Base-by-base conservation (phyloP, 2,329 filamentous ascomycete species). In the Cytospora piceicola region DNA sequence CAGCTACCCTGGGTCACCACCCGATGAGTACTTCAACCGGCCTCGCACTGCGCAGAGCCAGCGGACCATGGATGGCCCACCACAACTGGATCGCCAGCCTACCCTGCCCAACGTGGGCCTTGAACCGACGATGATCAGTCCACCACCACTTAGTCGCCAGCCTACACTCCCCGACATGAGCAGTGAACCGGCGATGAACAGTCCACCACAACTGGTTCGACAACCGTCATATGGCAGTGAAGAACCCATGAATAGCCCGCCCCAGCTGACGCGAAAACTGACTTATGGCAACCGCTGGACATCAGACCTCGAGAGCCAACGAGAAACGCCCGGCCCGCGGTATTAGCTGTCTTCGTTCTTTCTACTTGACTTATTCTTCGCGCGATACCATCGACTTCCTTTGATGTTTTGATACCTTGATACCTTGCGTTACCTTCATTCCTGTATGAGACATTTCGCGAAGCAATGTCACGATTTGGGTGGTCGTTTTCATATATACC, bases 31-130 rank as follows among this genome's bases (percentile, higher is more conserved):
- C 27, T 52, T 32, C 22, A 32, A 68, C 51, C 67, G 67, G 6
- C 67, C 67, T 7, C 24, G 60, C 55, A 68, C 67, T n/a, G 61
- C 67, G 9, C 65, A 67, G 27, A 68, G 67, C 62, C 67, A 68
- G 36, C 55, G 65, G 29, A 59, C 52, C 39, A 57, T 68, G 58
- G 32, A 34, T 11, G 39, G 55, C 36, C 55, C 46, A 29, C 63
- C 42, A 24, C 57, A 52, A 20, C 20, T 53, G 27, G 30, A 39
- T 17, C 62, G 49, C 24, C 61, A 58, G 49, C 30, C 54, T 4
- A 46, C 39, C 39, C 32, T 34, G 11, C 32, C 32, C 11, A 20
- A 42, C 15, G 14, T 17, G 5, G 14, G 39, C 39, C 5, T 4
- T 8, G 39, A 20, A 7, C 15, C 4, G 17, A 14, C 15, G 17